These are phyloP conservation scores for Solioccasus polychromus DNA, from an alignment of 768 basidiomycete genomes.

Conservation along the genomic window DNA sequence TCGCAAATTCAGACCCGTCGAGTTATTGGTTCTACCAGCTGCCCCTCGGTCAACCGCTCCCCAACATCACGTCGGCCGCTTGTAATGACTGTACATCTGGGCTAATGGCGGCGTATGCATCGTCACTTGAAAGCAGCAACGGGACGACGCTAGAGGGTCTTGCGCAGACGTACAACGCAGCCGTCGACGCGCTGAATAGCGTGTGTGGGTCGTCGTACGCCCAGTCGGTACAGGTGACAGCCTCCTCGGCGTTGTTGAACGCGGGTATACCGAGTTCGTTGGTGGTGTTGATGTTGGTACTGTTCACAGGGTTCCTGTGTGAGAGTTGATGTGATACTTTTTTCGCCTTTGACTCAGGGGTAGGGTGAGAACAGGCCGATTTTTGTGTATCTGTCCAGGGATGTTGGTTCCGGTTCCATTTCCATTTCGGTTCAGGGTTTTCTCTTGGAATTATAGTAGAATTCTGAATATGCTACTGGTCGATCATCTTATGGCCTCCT, in stretches of 20 bases:
- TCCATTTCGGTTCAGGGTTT: background rate
- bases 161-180: slow-evolving; percentile 45
- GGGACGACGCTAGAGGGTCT: slow-evolving; percentile 37
- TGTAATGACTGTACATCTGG: slow-evolving; percentile 66
- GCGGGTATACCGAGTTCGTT: slow-evolving; percentile 9
- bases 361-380: background rate
- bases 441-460: background rate
- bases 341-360: too few species aligned
- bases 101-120: slow-evolving; percentile 53
- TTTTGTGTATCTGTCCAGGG: background rate
- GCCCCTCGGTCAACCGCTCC: slow-evolving; percentile 53
- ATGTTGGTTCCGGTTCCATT: too few species aligned
- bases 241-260: slow-evolving; percentile 10
- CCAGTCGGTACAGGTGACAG: slow-evolving; percentile 9
- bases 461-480: too few species aligned
- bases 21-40: slow-evolving; percentile 75
- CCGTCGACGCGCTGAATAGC: slow-evolving; percentile 42
- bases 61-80: slow-evolving; percentile 40
- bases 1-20: slow-evolving; percentile 51
- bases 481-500: too few species aligned
- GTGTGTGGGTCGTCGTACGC: slow-evolving; percentile 56
- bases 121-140: slow-evolving; percentile 38
- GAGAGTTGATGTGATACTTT: slow-evolving; percentile 13
- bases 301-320: slow-evolving; percentile 9
- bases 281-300: slow-evolving; percentile 8